Evolutionary conservation across 805 yeast genomes (phyloP).

Genomic region (Blastobotrys americana): DNA sequence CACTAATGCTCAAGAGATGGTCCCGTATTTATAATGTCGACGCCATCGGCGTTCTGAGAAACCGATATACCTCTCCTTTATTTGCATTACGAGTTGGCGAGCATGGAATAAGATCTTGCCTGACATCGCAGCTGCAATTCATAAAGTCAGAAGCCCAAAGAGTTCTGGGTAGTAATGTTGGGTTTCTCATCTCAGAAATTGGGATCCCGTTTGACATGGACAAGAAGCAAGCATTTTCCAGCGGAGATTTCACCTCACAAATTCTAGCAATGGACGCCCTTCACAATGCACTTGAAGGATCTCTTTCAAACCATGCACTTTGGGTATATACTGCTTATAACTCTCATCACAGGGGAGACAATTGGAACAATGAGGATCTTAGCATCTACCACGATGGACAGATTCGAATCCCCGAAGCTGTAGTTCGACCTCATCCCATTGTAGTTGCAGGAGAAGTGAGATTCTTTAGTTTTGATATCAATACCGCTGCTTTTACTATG

Average conservation of each 20-base stretch:
- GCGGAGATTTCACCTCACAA: slow-evolving; percentile 61
- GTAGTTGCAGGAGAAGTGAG: slow-evolving; percentile 28
- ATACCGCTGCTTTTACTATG: slow-evolving; percentile 13
- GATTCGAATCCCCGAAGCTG: slow-evolving; percentile 54
- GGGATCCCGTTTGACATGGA: slow-evolving; percentile 97
- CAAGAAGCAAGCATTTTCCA: slow-evolving; percentile 54
- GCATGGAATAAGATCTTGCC: slow-evolving; percentile 57
- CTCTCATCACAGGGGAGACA: slow-evolving; percentile 76
- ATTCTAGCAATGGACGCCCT: slow-evolving; percentile 76
- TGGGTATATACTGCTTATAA: slow-evolving; percentile 78
- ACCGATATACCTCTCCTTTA: slow-evolving; percentile 65
- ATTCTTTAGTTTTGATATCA: slow-evolving; percentile 16
- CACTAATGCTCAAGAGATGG: slow-evolving; percentile 86
- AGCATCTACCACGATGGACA: slow-evolving; percentile 75
- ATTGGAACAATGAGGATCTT: slow-evolving; percentile 89
- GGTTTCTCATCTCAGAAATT: slow-evolving; percentile 76
- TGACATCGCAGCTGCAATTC: slow-evolving; percentile 56
- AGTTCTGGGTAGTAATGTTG: slow-evolving; percentile 52
- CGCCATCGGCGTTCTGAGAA: slow-evolving; percentile 76
- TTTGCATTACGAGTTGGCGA: slow-evolving; percentile 65
- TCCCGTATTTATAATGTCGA: slow-evolving; percentile 72
- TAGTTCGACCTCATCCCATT: slow-evolving; percentile 62
- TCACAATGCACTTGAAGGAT: slow-evolving; percentile 66
- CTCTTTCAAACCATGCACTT: slow-evolving; percentile 61
- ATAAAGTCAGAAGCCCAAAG: slow-evolving; percentile 55